phyloP scores from a whole-genome alignment of 768 basidiomycete genomes.

The Auricularia heimuer region DNA sequence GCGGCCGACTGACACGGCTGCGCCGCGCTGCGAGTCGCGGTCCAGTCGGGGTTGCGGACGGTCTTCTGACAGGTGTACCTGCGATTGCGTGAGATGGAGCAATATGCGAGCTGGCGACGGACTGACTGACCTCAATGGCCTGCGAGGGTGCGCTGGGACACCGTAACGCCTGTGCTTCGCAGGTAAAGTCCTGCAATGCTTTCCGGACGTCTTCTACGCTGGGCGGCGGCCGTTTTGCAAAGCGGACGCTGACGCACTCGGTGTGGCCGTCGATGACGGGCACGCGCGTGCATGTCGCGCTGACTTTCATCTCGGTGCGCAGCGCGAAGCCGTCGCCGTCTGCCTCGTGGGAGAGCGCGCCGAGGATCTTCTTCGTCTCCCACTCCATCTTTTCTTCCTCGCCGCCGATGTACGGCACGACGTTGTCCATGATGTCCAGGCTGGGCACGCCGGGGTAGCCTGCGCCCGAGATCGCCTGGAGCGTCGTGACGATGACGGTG shows the following conservation, averaged over 20 bases:
- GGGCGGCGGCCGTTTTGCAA: conserved; percentile 69
- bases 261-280: conserved; percentile 94
- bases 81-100: too few species aligned
- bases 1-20: conserved; percentile 83
- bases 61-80: conserved; percentile 85
- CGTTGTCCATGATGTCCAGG: conserved; percentile 91
- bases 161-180: conserved; percentile 62
- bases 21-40: conserved; percentile 80
- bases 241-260: conserved; percentile 81
- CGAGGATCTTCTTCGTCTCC: conserved; percentile 96
- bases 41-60: conserved; percentile 92
- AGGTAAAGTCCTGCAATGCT: conserved; percentile 63
- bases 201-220: conserved; percentile 80
- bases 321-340: not conserved
- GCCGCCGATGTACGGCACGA: conserved; percentile 87
- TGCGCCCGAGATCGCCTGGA: conserved; percentile 95
- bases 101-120: too few species aligned
- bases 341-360: conserved; percentile 49
- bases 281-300: conserved; percentile 90
- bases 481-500: conserved; percentile 81
- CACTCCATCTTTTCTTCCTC: conserved; percentile 96
- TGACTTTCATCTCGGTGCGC: conserved; percentile 49
- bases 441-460: conserved; percentile 93
- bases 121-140: conserved; percentile 42
- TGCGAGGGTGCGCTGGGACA: conserved; percentile 81